Conservation (phyloP, 2,329 filamentous ascomycete genomes). For the Fulvia fulva region DNA sequence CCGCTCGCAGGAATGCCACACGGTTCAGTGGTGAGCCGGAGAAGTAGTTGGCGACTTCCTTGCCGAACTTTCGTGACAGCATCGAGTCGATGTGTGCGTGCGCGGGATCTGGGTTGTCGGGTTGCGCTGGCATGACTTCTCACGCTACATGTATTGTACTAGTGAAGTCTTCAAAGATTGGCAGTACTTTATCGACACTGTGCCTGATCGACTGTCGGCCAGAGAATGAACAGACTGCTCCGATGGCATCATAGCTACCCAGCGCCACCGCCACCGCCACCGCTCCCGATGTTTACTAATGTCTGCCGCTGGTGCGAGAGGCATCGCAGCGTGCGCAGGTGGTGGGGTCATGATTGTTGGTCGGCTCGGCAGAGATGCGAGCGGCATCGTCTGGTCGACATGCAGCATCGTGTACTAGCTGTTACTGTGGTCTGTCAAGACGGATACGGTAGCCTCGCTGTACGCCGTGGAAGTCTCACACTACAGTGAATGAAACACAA, state of each 20-base stretch:
- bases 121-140: conserved; percentile 27
- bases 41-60: conserved; percentile 80
- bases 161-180: background rate
- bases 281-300: conserved; percentile 5
- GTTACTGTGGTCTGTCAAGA: background rate
- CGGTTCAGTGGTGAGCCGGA: conserved; percentile 72
- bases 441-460: background rate
- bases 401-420: background rate
- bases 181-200: background rate
- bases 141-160: background rate
- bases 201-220: background rate
- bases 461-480: no score
- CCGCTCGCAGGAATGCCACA: conserved; percentile 69
- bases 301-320: background rate
- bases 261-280: no score
- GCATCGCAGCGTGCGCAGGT: background rate
- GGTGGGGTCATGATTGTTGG: background rate
- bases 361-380: background rate
- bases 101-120: conserved; percentile 54
- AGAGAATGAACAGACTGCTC: background rate
- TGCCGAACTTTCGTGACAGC: conserved; percentile 73
- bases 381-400: background rate
- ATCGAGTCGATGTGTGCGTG: conserved; percentile 61
- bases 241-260: background rate
- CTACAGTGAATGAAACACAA: background rate